Evolutionary conservation across 331 rosid genomes (phyloP).

Genomic region (Quercus phellos): DNA sequence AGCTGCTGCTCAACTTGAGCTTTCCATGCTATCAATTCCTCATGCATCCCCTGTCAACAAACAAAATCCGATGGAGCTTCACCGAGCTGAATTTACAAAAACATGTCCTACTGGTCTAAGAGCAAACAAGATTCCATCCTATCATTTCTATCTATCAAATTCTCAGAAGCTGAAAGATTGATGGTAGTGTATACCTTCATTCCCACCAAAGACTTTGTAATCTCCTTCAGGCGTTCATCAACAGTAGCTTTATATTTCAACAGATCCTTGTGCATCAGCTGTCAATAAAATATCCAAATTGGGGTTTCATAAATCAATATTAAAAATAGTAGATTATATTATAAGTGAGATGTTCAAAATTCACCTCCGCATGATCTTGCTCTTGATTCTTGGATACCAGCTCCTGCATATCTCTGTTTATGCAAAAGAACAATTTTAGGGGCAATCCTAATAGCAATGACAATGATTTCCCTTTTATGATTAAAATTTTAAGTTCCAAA

Average conservation of each 20-base stretch:
- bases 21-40: slow-evolving; percentile 63
- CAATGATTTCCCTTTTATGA: not conserved
- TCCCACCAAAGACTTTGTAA: slow-evolving; percentile 58
- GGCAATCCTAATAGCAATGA: not conserved
- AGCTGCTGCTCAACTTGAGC: slow-evolving; percentile 63
- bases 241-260: slow-evolving; percentile 58
- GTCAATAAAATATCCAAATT: slow-evolving; percentile 19
- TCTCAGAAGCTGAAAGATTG: slow-evolving; percentile 6
- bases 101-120: slow-evolving; percentile 2
- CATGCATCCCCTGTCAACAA: slow-evolving; percentile 55
- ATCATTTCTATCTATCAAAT: not conserved
- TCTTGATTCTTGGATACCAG: slow-evolving; percentile 43
- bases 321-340: slow-evolving; percentile 7
- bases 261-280: slow-evolving; percentile 59
- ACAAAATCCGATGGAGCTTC: not conserved
- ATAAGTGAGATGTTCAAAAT: slow-evolving; percentile 20
- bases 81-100: slow-evolving; percentile 8
- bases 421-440: slow-evolving; percentile 28
- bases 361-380: slow-evolving; percentile 52
- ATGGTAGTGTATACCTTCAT: slow-evolving; percentile 54
- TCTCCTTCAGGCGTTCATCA: slow-evolving; percentile 55
- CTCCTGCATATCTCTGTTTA: slow-evolving; percentile 70
- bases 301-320: slow-evolving; percentile 10
- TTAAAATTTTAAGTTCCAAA: slow-evolving; percentile 10
- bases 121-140: not conserved